Evolutionary conservation across 2,329 filamentous ascomycete genomes (phyloP).

Genomic region (Pyrenophora teres): DNA sequence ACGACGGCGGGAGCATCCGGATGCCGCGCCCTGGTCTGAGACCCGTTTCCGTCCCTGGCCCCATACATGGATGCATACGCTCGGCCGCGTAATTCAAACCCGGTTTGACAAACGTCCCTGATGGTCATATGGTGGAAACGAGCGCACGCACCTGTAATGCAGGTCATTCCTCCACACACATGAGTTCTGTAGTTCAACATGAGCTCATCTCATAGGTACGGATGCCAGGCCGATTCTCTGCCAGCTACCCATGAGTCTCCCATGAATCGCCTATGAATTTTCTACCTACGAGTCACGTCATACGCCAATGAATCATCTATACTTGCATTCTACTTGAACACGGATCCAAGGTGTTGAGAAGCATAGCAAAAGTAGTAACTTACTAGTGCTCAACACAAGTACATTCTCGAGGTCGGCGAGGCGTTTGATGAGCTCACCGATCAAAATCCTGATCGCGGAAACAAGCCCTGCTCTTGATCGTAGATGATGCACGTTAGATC

Average conservation of each 20-base stretch:
- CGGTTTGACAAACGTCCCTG: too few species aligned
- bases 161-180: too few species aligned
- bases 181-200: too few species aligned
- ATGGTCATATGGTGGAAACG: too few species aligned
- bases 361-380: neutral
- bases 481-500: constrained; percentile 1
- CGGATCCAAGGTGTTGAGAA: neutral
- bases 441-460: neutral
- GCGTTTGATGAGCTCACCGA: neutral
- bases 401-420: neutral
- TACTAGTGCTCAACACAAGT: neutral
- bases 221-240: too few species aligned
- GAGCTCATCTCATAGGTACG: too few species aligned
- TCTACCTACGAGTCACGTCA: neutral
- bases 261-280: neutral
- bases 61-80: neutral
- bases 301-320: neutral
- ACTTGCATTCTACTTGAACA: neutral
- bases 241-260: too few species aligned
- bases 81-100: neutral
- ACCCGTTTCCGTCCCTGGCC: constrained; percentile 1
- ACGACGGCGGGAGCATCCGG: constrained; percentile 9
- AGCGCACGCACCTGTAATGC: too few species aligned
- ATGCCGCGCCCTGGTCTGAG: neutral
- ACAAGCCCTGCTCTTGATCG: neutral